phyloP scores from a whole-genome alignment of 371 early-diverging fungal genomes.

The Mucor piriformis region DNA sequence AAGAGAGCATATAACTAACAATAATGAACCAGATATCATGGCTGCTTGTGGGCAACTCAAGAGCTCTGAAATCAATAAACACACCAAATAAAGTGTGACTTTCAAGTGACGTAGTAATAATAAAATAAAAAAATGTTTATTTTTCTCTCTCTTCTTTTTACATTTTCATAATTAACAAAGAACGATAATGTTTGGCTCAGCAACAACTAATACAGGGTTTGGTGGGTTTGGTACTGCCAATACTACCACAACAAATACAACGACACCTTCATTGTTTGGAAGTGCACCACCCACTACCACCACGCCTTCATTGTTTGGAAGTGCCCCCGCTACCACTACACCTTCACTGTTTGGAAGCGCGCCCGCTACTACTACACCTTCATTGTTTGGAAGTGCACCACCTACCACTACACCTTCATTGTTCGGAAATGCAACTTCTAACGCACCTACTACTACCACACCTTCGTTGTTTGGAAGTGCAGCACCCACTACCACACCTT shows the following conservation, averaged over 20 bases:
- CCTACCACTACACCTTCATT: too few relatives aligned
- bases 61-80: slow-evolving; percentile 33
- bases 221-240: slow-evolving; percentile 9
- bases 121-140: not conserved
- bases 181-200: slow-evolving; percentile 8
- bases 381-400: too few relatives aligned
- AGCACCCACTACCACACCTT: not conserved
- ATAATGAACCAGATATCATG: slow-evolving; percentile 73
- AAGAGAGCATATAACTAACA: too few relatives aligned
- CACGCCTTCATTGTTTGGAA: not conserved
- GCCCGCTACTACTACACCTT: not conserved
- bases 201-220: slow-evolving; percentile 1
- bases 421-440: slow-evolving; percentile 5
- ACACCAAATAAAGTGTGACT: slow-evolving; percentile 3
- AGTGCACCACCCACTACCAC: not conserved
- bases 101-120: not conserved
- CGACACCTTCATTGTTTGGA: not conserved
- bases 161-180: too few relatives aligned
- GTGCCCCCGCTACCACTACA: not conserved
- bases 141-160: not conserved
- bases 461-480: not conserved
- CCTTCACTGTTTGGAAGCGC: not conserved
- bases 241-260: not conserved
- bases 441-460: not conserved
- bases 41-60: slow-evolving; percentile 80